Evolutionary conservation across 805 yeast genomes (phyloP).

Genomic region (Saturnispora halmiae): DNA sequence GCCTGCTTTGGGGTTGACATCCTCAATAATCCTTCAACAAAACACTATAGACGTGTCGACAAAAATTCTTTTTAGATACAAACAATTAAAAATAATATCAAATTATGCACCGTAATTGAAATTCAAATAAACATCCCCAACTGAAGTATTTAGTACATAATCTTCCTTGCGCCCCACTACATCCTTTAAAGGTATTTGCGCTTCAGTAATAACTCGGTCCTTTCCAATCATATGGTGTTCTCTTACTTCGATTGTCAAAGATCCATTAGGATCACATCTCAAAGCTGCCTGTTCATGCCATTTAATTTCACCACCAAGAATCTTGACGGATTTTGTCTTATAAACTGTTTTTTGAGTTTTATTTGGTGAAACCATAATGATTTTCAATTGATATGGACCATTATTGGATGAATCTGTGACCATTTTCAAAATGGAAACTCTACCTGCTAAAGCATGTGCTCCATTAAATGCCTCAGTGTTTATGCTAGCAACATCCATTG

Average conservation of each 20-base stretch:
- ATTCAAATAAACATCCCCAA: constrained; percentile 4
- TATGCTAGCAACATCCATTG: constrained; percentile 24
- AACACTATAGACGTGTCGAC: not conserved
- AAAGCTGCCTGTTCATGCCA: constrained; percentile 64
- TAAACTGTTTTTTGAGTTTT: constrained; percentile 45
- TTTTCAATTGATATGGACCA: constrained; percentile 42
- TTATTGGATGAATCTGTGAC: constrained; percentile 14
- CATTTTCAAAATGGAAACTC: constrained; percentile 39
- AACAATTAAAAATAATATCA: not conserved
- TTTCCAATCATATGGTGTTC: constrained; percentile 70
- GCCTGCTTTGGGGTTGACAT: not conserved
- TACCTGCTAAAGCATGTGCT: constrained; percentile 39
- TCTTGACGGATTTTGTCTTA: constrained; percentile 56
- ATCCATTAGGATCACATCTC: constrained; percentile 54
- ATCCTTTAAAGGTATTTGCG: not conserved
- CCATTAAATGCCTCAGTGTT: constrained; percentile 22
- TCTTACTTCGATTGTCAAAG: constrained; percentile 49
- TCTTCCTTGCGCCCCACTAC: constrained; percentile 7
- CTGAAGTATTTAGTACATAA: not conserved
- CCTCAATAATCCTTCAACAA: no score
- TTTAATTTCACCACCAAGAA: constrained; percentile 33
- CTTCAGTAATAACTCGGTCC: constrained; percentile 24
- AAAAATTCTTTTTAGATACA: not conserved
- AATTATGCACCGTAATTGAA: constrained; percentile 4
- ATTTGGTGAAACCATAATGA: constrained; percentile 31